Evolutionary conservation across 73 alveolate species (phyloP), one percentile per base, ranked within the genome.

Genomic region (Effrenium voratum): DNA sequence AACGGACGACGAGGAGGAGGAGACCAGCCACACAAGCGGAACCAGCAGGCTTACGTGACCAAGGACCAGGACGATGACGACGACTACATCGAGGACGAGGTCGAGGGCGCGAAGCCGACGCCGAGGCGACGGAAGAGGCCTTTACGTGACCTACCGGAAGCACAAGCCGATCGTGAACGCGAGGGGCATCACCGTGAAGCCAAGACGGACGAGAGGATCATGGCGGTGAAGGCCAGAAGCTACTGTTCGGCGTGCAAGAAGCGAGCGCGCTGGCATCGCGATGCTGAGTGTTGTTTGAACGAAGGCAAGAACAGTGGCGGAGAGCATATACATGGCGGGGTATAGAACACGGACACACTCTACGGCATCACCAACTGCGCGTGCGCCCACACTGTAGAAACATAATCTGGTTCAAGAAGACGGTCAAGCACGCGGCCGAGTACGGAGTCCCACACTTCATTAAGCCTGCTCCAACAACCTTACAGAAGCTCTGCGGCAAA

Each of bases 261-360:
- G 49, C 28, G 34, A 24, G 92, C 75, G n/a, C 92, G 49, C 24
- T 81, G 92, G 92, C 92, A 81, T 15, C 50, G 36, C 38, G 92
- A 81, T 47, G 75, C 92, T 6, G 92, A 81, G 75, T 81, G 92
- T 34, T 73, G 75, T 2, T 3, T 12, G 10, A 36, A 49, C 72
- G 47, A 76, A 16, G 59, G 43, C 1, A 45, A 32, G 41, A 76
- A 12, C 1, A n/a, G n/a, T n/a, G n/a, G n/a, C n/a, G n/a, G n/a
- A n/a, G n/a, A n/a, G n/a, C n/a, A n/a, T n/a, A n/a, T n/a, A n/a
- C n/a, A n/a, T n/a, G n/a, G n/a, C n/a, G n/a, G n/a, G n/a, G n/a
- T n/a, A n/a, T n/a, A n/a, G n/a, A n/a, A n/a, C n/a, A n/a, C n/a
- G n/a, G n/a, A n/a, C n/a, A n/a, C n/a, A n/a, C n/a, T n/a, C n/a